These are phyloP conservation scores for Lophium mytilinum DNA, from an alignment of 495 filamentous ascomycete genomes.

Conservation along the genomic window DNA sequence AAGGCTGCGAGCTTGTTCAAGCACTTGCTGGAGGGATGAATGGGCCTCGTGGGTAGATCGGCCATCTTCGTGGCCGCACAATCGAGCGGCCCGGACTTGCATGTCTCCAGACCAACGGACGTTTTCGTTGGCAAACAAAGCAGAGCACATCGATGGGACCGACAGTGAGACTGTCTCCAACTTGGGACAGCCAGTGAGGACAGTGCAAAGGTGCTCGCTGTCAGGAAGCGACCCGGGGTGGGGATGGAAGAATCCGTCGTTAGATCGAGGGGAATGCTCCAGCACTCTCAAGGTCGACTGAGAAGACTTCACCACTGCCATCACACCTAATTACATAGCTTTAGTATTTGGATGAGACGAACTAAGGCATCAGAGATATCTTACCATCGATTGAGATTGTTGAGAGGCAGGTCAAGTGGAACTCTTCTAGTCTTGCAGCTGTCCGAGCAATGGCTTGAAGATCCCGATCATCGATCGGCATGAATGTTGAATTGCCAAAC, in stretches of 20 bases:
- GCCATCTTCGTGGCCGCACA: constrained; percentile 35
- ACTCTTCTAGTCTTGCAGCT: constrained; percentile 41
- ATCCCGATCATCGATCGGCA: constrained; percentile 44
- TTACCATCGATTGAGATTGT: constrained; percentile 40
- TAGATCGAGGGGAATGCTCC: constrained; percentile 45
- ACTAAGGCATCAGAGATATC: not conserved
- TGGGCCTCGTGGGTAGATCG: constrained; percentile 19
- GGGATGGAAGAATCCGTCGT: constrained; percentile 43
- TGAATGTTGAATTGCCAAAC: constrained; percentile 45
- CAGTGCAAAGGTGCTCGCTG: constrained; percentile 40
- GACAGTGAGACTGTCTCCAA: constrained; percentile 42
- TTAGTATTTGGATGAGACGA: not conserved
- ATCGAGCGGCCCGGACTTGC: constrained; percentile 41
- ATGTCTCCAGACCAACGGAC: constrained; percentile 42
- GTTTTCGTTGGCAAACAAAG: constrained; percentile 38
- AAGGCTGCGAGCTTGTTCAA: constrained; percentile 37
- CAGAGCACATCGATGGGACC: constrained; percentile 41
- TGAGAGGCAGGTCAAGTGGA: constrained; percentile 45
- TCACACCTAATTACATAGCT: constrained; percentile 29
- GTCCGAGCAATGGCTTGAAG: constrained; percentile 42
- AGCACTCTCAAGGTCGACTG: constrained; percentile 40
- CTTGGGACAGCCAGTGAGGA: constrained; percentile 39
- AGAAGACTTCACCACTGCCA: constrained; percentile 43
- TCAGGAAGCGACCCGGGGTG: constrained; percentile 31
- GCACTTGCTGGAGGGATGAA: constrained; percentile 29